Conservation (phyloP, 768 basidiomycete species). For the Suillus discolor region DNA sequence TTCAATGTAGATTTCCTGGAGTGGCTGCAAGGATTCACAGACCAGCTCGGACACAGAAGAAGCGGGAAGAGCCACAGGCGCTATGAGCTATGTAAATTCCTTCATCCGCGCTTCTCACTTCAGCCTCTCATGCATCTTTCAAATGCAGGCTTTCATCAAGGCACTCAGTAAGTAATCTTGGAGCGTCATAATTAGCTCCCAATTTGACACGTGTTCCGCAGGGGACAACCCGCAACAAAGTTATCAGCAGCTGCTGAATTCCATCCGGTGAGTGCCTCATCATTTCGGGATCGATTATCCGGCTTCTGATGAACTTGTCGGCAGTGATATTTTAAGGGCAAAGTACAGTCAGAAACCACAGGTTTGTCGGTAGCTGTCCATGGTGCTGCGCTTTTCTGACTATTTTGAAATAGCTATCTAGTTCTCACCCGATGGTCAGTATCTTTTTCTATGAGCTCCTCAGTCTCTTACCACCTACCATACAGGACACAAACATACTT, state of each 20-base stretch:
- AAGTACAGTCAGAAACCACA: constrained; percentile 64
- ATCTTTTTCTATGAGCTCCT: neutral
- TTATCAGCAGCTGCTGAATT: constrained; percentile 50
- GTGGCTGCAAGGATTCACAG: constrained; percentile 79
- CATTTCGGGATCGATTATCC: neutral
- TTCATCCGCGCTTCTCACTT: neutral
- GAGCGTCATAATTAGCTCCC: neutral
- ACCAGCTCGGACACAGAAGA: constrained; percentile 81
- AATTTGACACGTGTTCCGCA: constrained; percentile 20
- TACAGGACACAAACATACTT: constrained; percentile 32
- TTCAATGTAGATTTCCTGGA: constrained; percentile 70
- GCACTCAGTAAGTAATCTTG: constrained; percentile 45
- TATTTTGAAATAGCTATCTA: constrained; percentile 36
- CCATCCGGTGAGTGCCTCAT: constrained; percentile 40
- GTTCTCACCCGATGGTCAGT: constrained; percentile 46
- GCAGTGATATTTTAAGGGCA: constrained; percentile 41
- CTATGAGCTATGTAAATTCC: constrained; percentile 73
- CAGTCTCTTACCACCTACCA: neutral
- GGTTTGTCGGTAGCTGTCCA: constrained; percentile 18
- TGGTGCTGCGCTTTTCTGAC: constrained; percentile 13
- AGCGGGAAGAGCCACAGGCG: constrained; percentile 67
- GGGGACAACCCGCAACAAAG: constrained; percentile 50
- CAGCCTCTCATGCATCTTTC: neutral
- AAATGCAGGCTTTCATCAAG: constrained; percentile 54
- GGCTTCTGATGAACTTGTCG: neutral